Base-by-base conservation (phyloP, 441 rosid species). In the Gossypium trilobum region DNA sequence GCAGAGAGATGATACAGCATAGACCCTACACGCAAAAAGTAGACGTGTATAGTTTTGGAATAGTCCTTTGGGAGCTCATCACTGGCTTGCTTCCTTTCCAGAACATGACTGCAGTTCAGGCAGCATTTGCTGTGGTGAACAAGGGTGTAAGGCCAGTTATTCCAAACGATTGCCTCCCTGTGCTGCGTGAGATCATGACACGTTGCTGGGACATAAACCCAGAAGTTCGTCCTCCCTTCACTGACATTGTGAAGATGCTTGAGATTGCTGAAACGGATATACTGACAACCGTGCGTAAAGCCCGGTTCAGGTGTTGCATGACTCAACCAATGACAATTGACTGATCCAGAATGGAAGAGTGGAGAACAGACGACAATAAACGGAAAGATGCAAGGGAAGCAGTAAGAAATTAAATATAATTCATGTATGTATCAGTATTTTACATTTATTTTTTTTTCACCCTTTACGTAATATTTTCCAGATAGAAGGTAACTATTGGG, bases 1-100 rank as follows among this genome's bases (percentile, higher is more conserved):
- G 82, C 91, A 93, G 98, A 75, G 98, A 93, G 89, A 93, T 93
- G 98, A 93, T 93, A 70, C 98, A 93, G 81, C 98, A 93, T 62
- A 83, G 98, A 84, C 93, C 97, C 11, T 93, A 93, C 79, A 93
- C 96, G 0, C 97, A 90, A 73, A 93, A 93, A 76, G 97, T 93
- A 72, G 98, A 93, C 39, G 97, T 90, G 25, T 93, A 93, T 81
- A 93, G 98, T 79, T 93, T 93, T 72, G 98, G 96, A 48, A 91
- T 93, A 7, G 97, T 91, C 66, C 91, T 93, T 62, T 93, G 98
- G 98, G 98, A 93, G 82, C 86, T 93, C 59, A 89, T 93, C 61
- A 93, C 98, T 1, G 97, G 98, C 17, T 51, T 82, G 74, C 88
- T 93, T 75, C 97, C 97, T 2, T 91, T 93, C 82, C 95, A 89